Percentiles rank a stretch among this genome's conserved stretches.
phyloP scores from a whole-genome alignment of 2,329 filamentous ascomycete genomes.

The Pseudocercospora pini-densiflorae region DNA sequence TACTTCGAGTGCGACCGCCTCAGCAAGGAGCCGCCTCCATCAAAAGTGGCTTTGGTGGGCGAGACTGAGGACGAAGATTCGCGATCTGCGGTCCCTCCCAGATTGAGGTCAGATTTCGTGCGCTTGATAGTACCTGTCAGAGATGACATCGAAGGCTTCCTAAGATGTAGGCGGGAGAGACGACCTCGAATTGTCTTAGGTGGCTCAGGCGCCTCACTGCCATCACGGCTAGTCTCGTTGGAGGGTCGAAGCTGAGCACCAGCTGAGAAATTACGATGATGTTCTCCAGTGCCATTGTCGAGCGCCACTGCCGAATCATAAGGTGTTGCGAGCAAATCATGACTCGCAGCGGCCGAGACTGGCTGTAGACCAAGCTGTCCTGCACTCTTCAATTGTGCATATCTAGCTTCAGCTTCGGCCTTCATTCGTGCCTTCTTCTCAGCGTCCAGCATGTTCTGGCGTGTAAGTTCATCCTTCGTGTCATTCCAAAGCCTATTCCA shows the following conservation, averaged over 20 bases:
- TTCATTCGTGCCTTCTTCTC: constrained; percentile 47
- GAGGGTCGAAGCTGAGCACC: constrained; percentile 23
- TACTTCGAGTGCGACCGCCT: constrained; percentile 58
- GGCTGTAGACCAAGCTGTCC: constrained; percentile 49
- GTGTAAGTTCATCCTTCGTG: constrained; percentile 47
- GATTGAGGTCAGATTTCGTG: constrained; percentile 38
- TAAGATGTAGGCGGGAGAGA: constrained; percentile 35
- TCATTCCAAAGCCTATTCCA: constrained; percentile 55
- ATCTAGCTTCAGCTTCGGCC: constrained; percentile 55
- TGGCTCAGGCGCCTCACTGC: constrained; percentile 31
- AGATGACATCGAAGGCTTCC: constrained; percentile 40
- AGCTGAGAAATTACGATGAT: constrained; percentile 22
- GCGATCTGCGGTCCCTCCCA: constrained; percentile 36
- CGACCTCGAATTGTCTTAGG: constrained; percentile 25
- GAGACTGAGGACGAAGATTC: constrained; percentile 44
- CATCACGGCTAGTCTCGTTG: constrained; percentile 20
- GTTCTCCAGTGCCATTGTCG: constrained; percentile 25
- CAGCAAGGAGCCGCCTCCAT: constrained; percentile 36
- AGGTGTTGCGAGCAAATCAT: constrained; percentile 22
- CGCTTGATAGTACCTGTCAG: constrained; percentile 41
- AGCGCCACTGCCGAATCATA: constrained; percentile 39
- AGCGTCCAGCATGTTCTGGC: constrained; percentile 45
- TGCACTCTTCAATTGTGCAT: constrained; percentile 58
- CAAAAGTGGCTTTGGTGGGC: constrained; percentile 36
- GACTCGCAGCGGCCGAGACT: constrained; percentile 5